phyloP scores from a whole-genome alignment of 2,329 filamentous ascomycete species.

The Ophiocordyceps polyrhachis-furcata region DNA sequence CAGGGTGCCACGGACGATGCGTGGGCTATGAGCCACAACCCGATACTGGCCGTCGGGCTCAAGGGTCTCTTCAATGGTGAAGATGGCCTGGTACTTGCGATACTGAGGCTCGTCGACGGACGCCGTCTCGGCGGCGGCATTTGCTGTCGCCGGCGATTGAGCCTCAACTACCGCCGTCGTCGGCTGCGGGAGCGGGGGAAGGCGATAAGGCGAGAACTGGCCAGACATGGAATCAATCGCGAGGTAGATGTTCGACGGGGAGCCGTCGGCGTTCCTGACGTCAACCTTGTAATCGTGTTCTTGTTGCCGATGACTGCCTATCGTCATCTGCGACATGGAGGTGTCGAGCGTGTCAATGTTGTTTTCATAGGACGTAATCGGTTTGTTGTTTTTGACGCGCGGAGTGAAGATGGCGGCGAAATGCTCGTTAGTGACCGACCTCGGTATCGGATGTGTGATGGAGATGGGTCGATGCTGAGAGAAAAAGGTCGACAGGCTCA shows the following conservation, averaged over 20 bases:
- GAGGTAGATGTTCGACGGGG: conserved; percentile 39
- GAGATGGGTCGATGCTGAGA: conserved; percentile 90
- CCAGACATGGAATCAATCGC: conserved; percentile 51
- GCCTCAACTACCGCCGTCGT: neutral
- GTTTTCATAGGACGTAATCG: conserved; percentile 47
- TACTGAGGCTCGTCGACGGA: conserved; percentile 21
- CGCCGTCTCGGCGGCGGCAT: conserved; percentile 12
- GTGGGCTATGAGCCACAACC: conserved; percentile 41
- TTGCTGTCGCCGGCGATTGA: conserved; percentile 23
- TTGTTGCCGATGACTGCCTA: conserved; percentile 23
- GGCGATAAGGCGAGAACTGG: conserved; percentile 62
- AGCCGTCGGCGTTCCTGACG: conserved; percentile 36
- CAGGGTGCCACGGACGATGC: conserved; percentile 31
- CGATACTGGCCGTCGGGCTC: conserved; percentile 40
- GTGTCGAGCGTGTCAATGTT: conserved; percentile 41
- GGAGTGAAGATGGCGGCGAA: conserved; percentile 72
- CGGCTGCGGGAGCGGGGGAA: conserved; percentile 62
- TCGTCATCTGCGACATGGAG: conserved; percentile 33
- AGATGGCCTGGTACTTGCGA: conserved; percentile 43
- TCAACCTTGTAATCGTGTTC: conserved; percentile 29
- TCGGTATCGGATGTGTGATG: conserved; percentile 63
- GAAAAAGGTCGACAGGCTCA: conserved; percentile 84
- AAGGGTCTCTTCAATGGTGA: conserved; percentile 48
- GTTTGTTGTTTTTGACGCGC: conserved; percentile 30
- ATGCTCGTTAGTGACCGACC: conserved; percentile 47